These are phyloP conservation scores for Leishmania mexicana DNA, from an alignment of 208 protist genomes.

Conservation along the genomic window DNA sequence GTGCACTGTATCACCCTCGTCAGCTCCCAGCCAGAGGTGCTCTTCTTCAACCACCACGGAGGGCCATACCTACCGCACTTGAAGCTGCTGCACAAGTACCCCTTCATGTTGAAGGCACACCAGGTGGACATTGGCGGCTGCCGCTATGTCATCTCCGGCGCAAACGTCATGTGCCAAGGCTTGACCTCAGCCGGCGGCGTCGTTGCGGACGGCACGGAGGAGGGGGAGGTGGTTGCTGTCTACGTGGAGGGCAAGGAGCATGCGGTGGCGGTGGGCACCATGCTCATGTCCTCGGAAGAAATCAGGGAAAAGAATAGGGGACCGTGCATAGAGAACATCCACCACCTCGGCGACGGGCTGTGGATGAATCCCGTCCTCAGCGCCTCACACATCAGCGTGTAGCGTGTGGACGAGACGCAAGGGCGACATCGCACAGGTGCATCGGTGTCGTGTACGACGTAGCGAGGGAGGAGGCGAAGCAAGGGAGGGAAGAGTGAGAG, in stretches of 20 bases:
- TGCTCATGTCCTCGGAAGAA: slow-evolving; percentile 93
- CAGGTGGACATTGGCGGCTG: slow-evolving; percentile 98
- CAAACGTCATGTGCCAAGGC: slow-evolving; percentile 98
- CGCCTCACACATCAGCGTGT: slow-evolving; percentile 78
- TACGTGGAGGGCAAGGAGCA: slow-evolving; percentile 97
- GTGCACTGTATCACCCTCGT: slow-evolving; percentile 93
- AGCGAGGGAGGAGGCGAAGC: background rate
- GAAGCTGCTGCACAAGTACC: slow-evolving; percentile 97
- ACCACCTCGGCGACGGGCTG: slow-evolving; percentile 96
- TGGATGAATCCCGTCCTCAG: slow-evolving; percentile 94
- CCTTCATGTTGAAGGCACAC: slow-evolving; percentile 94
- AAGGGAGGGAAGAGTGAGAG: background rate
- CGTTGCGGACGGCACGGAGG: slow-evolving; percentile 59
- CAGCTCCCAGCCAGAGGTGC: slow-evolving; percentile 91
- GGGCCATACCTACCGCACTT: slow-evolving; percentile 96
- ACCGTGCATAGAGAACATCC: slow-evolving; percentile 96
- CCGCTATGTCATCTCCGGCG: slow-evolving; percentile 96
- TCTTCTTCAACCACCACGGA: slow-evolving; percentile 97
- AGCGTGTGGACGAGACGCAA: background rate
- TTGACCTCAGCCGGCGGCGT: slow-evolving; percentile 95
- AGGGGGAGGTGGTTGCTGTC: slow-evolving; percentile 79
- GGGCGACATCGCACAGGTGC: background rate
- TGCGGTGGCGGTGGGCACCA: slow-evolving; percentile 93
- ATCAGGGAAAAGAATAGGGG: slow-evolving; percentile 93
- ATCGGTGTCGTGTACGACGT: background rate